Evolutionary conservation across 768 basidiomycete species (phyloP), one percentile per base, ranked within the genome.

Genomic region (Xerocomellus intermedius): DNA sequence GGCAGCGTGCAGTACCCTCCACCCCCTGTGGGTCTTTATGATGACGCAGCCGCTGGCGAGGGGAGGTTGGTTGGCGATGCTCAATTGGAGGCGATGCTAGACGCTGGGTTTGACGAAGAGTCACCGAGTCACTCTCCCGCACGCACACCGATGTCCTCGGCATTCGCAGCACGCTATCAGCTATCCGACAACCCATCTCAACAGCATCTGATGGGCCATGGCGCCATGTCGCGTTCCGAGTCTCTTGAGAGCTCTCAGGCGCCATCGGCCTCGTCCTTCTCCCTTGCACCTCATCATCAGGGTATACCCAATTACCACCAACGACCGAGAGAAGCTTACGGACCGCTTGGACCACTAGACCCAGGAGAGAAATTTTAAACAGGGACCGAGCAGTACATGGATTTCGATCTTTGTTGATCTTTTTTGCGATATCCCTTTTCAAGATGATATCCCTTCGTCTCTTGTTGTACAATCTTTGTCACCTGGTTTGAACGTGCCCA

Each of bases 31-130:
- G 89, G 81, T 2, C 76, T 94, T 8, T 72, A 80, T 22, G 75
- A 77, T 12, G 69, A 74, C 63, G 74, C 80, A 33, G 22, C 51
- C 2, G 26, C 49, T 10, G 51, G 56, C 5, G 60, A 63, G 62
- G 48, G 71, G 26, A 68, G 75, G 44, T 72, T 78, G 13, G 74
- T 98, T 9, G 90, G 81, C 38, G 81, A 78, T 55, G 80, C 84
- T 7, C 92, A 96, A 67, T 75, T 98, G 56, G 89, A 94, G 67
- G 92, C 92, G 33, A 97, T 98, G 87, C 77, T 98, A 54, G 91
- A 98, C 64, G 76, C 77, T 57, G 95, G 94, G 6, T 97, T 95
- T 69, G 92, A 96, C 54, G 69, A 64, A 8, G 74, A 77, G 41
- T 81, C 82, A 17, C 77, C 82, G 16, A 73, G 72, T 45, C 80